A percentile compares a stretch with the other conserved stretches of the same genome.
Conservation (phyloP, 495 filamentous ascomycete genomes). For the Aspergillus nanangensis region DNA sequence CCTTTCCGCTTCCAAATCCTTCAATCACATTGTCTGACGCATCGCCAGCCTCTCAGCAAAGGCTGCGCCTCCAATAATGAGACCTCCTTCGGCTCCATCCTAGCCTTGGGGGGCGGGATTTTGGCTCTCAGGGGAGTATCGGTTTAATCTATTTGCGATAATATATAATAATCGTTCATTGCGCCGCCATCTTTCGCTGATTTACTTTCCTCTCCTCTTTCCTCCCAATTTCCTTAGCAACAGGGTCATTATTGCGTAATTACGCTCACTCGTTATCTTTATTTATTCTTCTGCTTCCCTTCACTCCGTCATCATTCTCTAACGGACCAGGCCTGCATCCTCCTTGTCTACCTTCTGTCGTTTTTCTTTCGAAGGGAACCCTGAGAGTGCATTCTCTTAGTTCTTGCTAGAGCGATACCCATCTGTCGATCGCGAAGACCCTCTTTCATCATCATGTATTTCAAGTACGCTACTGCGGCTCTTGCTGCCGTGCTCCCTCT, state of each 20-base stretch:
- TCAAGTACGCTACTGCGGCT: constrained; percentile 31
- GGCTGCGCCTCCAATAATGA: background rate
- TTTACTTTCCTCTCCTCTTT: constrained; percentile 2
- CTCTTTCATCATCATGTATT: constrained; percentile 21
- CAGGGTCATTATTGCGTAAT: constrained; percentile 1
- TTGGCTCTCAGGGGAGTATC: background rate
- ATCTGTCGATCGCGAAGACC: constrained; percentile 1
- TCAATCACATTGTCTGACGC: constrained; percentile 20
- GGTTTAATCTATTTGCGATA: background rate
- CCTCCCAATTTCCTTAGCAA: constrained; percentile 1
- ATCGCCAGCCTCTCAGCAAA: background rate
- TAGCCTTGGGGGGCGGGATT: background rate
- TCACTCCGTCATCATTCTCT: background rate
- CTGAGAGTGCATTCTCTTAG: no score
- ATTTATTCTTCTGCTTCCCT: background rate
- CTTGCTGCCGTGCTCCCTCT: constrained; percentile 33
- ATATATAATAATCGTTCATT: background rate
- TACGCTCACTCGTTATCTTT: background rate
- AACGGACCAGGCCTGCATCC: background rate
- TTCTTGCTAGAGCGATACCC: no score
- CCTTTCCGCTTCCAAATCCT: constrained; percentile 4
- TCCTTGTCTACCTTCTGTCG: background rate
- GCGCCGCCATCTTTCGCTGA: background rate
- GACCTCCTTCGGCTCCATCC: background rate
- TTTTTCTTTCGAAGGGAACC: background rate